Percentiles rank a stretch among this genome's conserved stretches.
Conservation (phyloP, 2,329 filamentous ascomycete genomes). For the Trichoderma koningiopsis region DNA sequence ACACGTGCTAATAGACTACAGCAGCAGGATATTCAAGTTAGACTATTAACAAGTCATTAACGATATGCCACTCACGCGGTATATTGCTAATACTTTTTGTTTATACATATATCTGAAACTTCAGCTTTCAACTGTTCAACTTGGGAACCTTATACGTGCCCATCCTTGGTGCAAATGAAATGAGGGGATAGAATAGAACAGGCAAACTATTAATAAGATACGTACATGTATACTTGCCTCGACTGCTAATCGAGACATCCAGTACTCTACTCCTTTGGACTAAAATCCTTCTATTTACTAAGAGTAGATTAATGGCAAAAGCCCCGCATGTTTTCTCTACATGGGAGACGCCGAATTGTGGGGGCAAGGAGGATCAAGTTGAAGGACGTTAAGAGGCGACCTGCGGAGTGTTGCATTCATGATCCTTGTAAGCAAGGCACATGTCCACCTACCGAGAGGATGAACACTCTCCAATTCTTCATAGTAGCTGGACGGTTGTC, state of each 20-base stretch:
- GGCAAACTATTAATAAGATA: not conserved
- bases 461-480: not conserved
- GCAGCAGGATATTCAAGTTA: not conserved
- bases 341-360: not conserved
- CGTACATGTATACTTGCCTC: not conserved
- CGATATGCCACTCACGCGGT: not conserved
- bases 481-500: not conserved
- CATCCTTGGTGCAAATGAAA: no score
- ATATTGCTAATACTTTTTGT: not conserved
- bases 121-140: no score
- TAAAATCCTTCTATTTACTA: not conserved
- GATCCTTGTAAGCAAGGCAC: not conserved
- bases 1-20: not conserved
- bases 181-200: not conserved
- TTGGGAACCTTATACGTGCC: no score
- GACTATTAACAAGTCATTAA: not conserved
- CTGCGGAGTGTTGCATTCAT: not conserved
- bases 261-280: not conserved
- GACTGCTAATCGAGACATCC: not conserved
- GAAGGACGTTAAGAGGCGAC: not conserved
- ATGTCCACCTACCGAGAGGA: not conserved
- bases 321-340: not conserved
- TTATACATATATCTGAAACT: no score
- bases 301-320: not conserved
- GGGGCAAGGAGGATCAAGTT: not conserved